Conservation (phyloP, 768 basidiomycete species). For the Leccinum rimulosum region DNA sequence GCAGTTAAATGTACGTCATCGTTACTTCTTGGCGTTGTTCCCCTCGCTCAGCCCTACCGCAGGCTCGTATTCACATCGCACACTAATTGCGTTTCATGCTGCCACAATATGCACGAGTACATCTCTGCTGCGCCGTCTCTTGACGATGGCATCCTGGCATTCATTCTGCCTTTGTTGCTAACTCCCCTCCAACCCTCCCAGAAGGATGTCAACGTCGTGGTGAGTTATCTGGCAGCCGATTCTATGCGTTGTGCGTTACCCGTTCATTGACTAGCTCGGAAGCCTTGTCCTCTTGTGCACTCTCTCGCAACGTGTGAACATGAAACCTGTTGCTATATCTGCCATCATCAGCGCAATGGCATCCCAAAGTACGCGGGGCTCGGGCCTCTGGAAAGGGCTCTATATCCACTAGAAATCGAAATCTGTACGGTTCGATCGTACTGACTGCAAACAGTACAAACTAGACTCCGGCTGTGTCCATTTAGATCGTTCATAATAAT, state of each 20-base stretch:
- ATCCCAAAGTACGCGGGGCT: constrained; percentile 39
- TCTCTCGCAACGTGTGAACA: constrained; percentile 61
- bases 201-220: constrained; percentile 50
- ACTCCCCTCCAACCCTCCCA: constrained; percentile 49
- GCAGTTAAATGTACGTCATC: constrained; percentile 43
- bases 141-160: constrained; percentile 65
- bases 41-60: constrained; percentile 4
- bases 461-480: no score
- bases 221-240: constrained; percentile 30
- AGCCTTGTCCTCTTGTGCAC: constrained; percentile 71
- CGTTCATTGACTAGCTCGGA: constrained; percentile 48
- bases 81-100: constrained; percentile 80
- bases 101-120: constrained; percentile 78
- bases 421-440: no score
- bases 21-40: not conserved
- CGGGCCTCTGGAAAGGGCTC: constrained; percentile 22
- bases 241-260: not conserved
- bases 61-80: constrained; percentile 54
- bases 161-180: constrained; percentile 61
- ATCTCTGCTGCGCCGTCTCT: constrained; percentile 55
- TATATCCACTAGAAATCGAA: constrained; percentile 47
- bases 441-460: no score
- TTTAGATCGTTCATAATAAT: no score
- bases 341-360: constrained; percentile 56
- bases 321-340: constrained; percentile 58